Evolutionary conservation across 768 basidiomycete species (phyloP).

Genomic region (Rhodotorula toruloides): DNA sequence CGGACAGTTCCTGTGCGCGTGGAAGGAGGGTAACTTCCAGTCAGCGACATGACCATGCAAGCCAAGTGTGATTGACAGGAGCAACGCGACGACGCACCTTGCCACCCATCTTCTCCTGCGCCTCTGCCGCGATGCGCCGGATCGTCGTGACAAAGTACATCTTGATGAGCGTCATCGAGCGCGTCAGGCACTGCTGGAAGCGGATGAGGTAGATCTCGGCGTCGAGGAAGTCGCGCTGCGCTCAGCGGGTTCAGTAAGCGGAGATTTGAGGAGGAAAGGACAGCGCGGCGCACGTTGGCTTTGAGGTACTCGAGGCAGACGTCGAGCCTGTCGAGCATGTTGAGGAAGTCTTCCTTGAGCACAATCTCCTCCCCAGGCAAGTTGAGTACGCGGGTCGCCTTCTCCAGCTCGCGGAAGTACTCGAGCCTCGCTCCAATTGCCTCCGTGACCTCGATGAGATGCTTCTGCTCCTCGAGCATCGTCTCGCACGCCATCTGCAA

Average conservation of each 20-base stretch:
- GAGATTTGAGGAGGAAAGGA: neutral
- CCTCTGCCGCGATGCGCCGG: constrained; percentile 69
- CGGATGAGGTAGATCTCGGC: constrained; percentile 90
- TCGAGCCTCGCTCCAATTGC: constrained; percentile 74
- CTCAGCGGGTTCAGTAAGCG: neutral
- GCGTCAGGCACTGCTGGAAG: constrained; percentile 96
- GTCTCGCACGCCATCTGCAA: constrained; percentile 86
- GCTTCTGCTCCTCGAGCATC: constrained; percentile 82
- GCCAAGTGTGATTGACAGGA: neutral
- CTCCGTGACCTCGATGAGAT: constrained; percentile 69
- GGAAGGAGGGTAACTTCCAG: neutral
- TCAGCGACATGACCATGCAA: neutral
- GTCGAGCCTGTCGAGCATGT: constrained; percentile 93
- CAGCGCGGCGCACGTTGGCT: constrained; percentile 62
- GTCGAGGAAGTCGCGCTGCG: constrained; percentile 81
- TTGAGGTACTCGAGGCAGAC: constrained; percentile 88
- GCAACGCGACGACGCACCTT: constrained; percentile 53
- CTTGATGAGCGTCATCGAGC: constrained; percentile 95
- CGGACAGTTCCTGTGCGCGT: constrained; percentile 44
- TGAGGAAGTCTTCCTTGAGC: constrained; percentile 80
- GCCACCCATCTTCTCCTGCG: constrained; percentile 67
- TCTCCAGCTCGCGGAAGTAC: constrained; percentile 91
- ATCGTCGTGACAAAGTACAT: constrained; percentile 90
- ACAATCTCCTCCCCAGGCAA: constrained; percentile 89
- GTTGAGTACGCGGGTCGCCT: constrained; percentile 87